phyloP scores from a whole-genome alignment of 306 rosid species.

The Carpinus fangiana region DNA sequence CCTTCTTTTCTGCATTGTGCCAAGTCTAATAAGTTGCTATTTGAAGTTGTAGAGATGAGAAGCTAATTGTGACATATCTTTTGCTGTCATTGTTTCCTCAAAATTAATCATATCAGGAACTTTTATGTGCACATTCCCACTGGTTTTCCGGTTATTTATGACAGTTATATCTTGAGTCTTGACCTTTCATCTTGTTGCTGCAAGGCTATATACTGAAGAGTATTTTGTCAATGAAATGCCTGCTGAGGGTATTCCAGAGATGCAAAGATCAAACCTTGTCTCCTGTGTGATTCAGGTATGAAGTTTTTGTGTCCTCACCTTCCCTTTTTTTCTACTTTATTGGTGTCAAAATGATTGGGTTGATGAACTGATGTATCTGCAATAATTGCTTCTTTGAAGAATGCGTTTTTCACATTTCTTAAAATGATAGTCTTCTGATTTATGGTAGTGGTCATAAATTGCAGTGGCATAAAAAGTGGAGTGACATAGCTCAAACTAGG shows the following conservation, averaged over 20 bases:
- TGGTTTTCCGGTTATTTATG: slow-evolving; percentile 2
- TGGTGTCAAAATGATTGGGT: not conserved
- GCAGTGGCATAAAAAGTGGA: not conserved
- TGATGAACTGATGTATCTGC: not conserved
- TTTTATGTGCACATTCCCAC: slow-evolving; percentile 8
- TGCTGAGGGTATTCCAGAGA: slow-evolving; percentile 87
- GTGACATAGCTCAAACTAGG: not conserved
- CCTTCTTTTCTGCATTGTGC: not conserved
- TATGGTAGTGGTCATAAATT: slow-evolving; percentile 17
- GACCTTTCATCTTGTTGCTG: slow-evolving; percentile 13
- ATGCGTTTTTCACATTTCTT: not conserved
- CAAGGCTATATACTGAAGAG: slow-evolving; percentile 87
- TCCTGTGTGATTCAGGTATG: slow-evolving; percentile 85
- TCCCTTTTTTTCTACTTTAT: not conserved
- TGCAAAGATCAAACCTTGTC: slow-evolving; percentile 92
- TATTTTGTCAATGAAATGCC: slow-evolving; percentile 77
- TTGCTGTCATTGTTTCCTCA: not conserved
- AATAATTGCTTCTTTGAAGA: not conserved
- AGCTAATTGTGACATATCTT: not conserved
- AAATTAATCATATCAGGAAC: not conserved
- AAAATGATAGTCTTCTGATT: slow-evolving; percentile 23
- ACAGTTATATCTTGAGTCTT: not conserved
- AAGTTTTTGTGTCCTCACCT: not conserved
- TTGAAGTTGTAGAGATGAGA: not conserved
- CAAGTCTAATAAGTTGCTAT: not conserved